A percentile compares a stretch with the other conserved stretches of the same genome.
phyloP scores from a whole-genome alignment of 352 stramenopile species.

The Blastocystis sp. region DNA sequence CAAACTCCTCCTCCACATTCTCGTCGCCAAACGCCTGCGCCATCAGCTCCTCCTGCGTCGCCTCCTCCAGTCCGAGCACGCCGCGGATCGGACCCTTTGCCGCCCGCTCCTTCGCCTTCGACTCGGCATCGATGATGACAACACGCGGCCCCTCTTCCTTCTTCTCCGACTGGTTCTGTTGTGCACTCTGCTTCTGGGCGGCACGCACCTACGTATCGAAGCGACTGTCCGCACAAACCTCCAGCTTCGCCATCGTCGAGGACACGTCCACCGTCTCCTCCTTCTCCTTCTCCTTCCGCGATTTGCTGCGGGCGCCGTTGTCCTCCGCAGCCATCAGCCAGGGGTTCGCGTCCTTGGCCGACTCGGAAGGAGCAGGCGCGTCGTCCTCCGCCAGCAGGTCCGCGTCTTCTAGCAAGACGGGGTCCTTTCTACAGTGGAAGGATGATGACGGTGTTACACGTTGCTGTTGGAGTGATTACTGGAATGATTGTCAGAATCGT shows the following conservation, averaged over 20 bases:
- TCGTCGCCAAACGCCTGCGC: slow-evolving; percentile 82
- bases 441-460: no score
- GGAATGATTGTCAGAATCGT: no score
- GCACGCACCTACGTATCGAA: background rate
- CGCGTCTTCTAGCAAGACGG: background rate
- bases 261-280: slow-evolving; percentile 2
- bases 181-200: background rate
- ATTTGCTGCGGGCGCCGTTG: background rate
- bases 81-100: slow-evolving; percentile 51
- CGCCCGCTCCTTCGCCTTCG: slow-evolving; percentile 58
- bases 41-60: slow-evolving; percentile 79
- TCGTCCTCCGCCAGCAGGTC: background rate
- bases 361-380: no score
- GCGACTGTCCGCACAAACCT: background rate
- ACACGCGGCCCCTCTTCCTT: slow-evolving; percentile 38
- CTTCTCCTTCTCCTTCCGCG: slow-evolving; percentile 1
- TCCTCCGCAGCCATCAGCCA: background rate
- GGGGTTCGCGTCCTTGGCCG: background rate
- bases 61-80: background rate
- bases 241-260: background rate
- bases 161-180: slow-evolving; percentile 51
- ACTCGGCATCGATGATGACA: slow-evolving; percentile 29
- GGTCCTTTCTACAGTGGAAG: no score
- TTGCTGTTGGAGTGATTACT: no score
- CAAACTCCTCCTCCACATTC: slow-evolving; percentile 80